Evolutionary conservation across 2,329 filamentous ascomycete species (phyloP).

Genomic region (Cladophialophora carrionii): DNA sequence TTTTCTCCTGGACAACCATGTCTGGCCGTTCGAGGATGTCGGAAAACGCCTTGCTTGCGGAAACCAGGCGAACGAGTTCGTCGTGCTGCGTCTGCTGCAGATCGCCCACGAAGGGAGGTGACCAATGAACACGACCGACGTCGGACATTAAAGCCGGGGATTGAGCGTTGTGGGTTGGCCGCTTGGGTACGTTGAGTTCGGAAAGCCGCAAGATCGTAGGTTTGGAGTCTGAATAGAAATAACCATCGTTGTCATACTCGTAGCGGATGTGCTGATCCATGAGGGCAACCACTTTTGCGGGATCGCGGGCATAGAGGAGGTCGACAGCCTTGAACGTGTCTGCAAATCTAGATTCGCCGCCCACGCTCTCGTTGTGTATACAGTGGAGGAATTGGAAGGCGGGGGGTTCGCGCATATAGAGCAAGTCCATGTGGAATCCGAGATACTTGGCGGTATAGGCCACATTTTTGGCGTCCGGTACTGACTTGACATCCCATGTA

Average conservation of each 20-base stretch:
- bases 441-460: slow-evolving; percentile 83
- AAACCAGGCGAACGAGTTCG: slow-evolving; percentile 35
- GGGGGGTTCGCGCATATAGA: slow-evolving; percentile 80
- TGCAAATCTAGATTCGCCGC: slow-evolving; percentile 84
- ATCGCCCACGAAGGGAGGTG: slow-evolving; percentile 75
- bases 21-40: slow-evolving; percentile 59
- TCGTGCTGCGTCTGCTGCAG: slow-evolving; percentile 44
- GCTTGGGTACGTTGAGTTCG: slow-evolving; percentile 29
- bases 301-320: slow-evolving; percentile 42
- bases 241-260: slow-evolving; percentile 64
- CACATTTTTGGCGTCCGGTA: slow-evolving; percentile 84
- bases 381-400: slow-evolving; percentile 88
- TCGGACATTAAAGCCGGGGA: slow-evolving; percentile 17
- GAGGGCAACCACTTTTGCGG: slow-evolving; percentile 40
- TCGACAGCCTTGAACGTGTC: slow-evolving; percentile 69
- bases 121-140: slow-evolving; percentile 64
- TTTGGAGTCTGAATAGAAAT: slow-evolving; percentile 64
- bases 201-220: slow-evolving; percentile 54
- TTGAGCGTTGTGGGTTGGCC: slow-evolving; percentile 19
- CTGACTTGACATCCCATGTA: slow-evolving; percentile 86
- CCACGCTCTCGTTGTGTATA: slow-evolving; percentile 74
- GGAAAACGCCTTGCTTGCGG: slow-evolving; percentile 64
- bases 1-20: slow-evolving; percentile 69
- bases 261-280: slow-evolving; percentile 31
- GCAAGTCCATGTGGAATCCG: slow-evolving; percentile 88